phyloP scores from a whole-genome alignment of 2,329 filamentous ascomycete species.

The Botrytis cinerea region DNA sequence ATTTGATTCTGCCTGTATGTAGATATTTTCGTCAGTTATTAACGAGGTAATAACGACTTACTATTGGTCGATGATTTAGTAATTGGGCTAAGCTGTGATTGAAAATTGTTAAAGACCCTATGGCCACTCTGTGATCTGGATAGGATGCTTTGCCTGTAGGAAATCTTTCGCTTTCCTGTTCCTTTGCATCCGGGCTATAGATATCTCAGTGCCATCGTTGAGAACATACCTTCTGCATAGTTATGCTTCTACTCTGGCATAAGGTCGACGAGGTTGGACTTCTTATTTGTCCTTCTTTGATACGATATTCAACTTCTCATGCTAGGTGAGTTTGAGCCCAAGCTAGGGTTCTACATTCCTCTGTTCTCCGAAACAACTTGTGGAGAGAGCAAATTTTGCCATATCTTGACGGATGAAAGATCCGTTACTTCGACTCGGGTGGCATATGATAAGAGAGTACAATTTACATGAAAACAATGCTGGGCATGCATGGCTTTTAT shows the following conservation, averaged over 20 bases:
- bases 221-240: background rate
- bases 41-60: background rate
- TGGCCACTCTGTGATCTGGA: background rate
- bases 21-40: background rate
- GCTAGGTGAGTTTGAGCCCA: background rate
- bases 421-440: background rate
- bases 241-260: background rate
- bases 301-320: background rate
- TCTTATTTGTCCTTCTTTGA: background rate
- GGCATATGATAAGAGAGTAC: background rate
- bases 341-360: background rate
- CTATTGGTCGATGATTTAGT: background rate
- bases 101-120: background rate
- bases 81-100: background rate
- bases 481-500: background rate
- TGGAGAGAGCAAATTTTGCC: background rate
- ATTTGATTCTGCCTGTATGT: background rate
- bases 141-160: background rate
- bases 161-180: background rate
- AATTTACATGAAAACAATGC: background rate
- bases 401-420: background rate
- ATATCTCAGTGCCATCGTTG: background rate
- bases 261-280: background rate
- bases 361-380: background rate
- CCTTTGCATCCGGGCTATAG: background rate